Base-by-base conservation (phyloP, 441 rosid genomes). In the Syzygium malaccense region DNA sequence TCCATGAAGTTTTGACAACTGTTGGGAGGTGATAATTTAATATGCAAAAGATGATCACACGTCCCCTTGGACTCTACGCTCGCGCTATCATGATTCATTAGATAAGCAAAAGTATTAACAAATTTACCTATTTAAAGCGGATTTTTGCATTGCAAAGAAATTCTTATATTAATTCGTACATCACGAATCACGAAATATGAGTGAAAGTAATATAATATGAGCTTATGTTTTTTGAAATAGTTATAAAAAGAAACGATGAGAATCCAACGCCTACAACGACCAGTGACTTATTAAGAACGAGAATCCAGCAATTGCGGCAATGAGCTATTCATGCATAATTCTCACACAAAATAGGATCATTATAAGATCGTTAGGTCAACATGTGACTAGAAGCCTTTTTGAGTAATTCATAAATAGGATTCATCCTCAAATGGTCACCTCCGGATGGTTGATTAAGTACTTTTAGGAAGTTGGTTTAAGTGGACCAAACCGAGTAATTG, bases 181-280 rank as follows among this genome's bases (percentile, higher is more conserved):
- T 8, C 25, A 19, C 19, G 57, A 55, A 19, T 8, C 57, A 19
- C 7, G 57, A 55, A 55, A n/a, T 30, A 62, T 62, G 20, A 64
- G 71, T 14, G 71, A 64, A 15, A 64, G 71, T 15, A n/a, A 64
- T 30, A 30, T 64, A 30, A 64, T 30, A 64, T 64, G 41, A 64
- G 75, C 75, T 64, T 64, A 0, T 62, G 26, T 64, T 15, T 30
- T 30, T n/a, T 64, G 41, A 0, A 32, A 30, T 64, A 15, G 20
- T 0, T 64, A 14, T n/a, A 64, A 4, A 32, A 0, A 30, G 15
- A 14, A 30, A 64, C 71, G 7, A n/a, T 14, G 71, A 14, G 33
- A 62, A n/a, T 62, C 32, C 9, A 62, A 33, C 0, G n/a, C n/a
- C 0, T 19, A 62, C 32, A 18, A 9, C 19, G 18, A 6, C 20